These are phyloP conservation scores for Apiospora hydei DNA, from an alignment of 2,329 filamentous ascomycete species.

Conservation along the genomic window DNA sequence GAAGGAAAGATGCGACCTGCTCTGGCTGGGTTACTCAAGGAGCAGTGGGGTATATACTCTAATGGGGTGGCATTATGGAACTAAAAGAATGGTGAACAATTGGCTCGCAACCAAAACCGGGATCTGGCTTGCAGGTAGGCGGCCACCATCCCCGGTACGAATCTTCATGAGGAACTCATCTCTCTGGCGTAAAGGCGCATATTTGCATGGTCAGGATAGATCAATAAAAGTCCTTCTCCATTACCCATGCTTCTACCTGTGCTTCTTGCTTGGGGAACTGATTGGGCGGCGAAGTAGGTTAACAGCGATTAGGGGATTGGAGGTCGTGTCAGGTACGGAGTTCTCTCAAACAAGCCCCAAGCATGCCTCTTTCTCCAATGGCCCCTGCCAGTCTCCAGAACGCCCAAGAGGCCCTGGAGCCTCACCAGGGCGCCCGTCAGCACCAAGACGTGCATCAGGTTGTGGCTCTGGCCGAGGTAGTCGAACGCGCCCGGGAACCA, in stretches of 20 bases:
- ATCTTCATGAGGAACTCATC: not conserved
- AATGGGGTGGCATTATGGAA: not conserved
- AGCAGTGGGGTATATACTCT: not conserved
- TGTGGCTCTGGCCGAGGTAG: conserved; percentile 37
- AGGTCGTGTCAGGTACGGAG: not conserved
- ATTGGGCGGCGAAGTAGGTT: not conserved
- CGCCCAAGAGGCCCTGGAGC: conserved; percentile 25
- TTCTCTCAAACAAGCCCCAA: not conserved
- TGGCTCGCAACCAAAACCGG: not conserved
- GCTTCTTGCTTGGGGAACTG: not conserved
- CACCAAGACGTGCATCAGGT: conserved; percentile 38
- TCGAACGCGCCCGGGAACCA: conserved; percentile 40
- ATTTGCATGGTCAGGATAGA: not conserved
- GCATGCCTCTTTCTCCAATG: not conserved
- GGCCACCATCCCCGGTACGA: not conserved
- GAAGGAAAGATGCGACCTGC: not conserved
- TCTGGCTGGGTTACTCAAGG: not conserved
- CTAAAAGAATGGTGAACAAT: not conserved
- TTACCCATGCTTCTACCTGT: not conserved
- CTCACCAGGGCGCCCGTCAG: conserved; percentile 34
- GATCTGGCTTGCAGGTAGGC: not conserved
- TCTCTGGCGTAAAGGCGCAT: not conserved
- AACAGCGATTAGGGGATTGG: not conserved
- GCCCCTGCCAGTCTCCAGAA: conserved; percentile 17
- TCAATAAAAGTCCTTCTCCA: not conserved